These are phyloP conservation scores for Hericium coralloides DNA, from an alignment of 768 basidiomycete genomes.

Conservation along the genomic window DNA sequence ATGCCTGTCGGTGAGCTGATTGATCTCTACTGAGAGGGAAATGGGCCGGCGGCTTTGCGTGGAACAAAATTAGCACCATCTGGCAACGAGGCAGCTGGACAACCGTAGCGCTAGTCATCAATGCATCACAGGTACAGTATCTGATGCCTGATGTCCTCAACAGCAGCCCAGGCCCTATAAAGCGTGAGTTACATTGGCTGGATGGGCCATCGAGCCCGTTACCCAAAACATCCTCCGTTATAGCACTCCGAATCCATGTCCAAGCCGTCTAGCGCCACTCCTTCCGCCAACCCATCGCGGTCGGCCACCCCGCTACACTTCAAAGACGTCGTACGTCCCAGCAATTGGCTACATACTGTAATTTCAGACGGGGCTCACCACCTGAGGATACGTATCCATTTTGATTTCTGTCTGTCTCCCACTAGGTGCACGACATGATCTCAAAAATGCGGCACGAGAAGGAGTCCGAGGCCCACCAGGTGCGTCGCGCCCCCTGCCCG, in stretches of 20 bases:
- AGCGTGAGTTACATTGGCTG: not conserved
- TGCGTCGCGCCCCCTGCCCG: conserved; percentile 18
- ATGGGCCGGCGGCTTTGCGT: too few relatives aligned
- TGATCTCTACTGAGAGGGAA: too few relatives aligned
- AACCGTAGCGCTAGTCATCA: too few relatives aligned
- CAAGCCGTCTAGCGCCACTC: not conserved
- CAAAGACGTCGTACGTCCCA: conserved; percentile 32
- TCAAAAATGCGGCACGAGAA: conserved; percentile 65
- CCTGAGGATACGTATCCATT: conserved; percentile 17
- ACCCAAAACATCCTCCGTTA: not conserved
- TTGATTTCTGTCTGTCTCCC: conserved; percentile 20
- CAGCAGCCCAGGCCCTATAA: not conserved
- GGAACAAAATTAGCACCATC: too few relatives aligned
- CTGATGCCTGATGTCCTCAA: too few relatives aligned
- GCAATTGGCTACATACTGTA: conserved; percentile 9
- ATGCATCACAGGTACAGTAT: too few relatives aligned
- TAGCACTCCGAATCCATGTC: conserved; percentile 14
- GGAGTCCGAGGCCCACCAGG: conserved; percentile 85
- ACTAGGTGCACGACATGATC: conserved; percentile 63
- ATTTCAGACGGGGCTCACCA: not conserved
- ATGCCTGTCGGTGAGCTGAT: too few relatives aligned
- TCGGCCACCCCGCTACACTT: conserved; percentile 21
- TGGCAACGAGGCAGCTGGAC: too few relatives aligned
- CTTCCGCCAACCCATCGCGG: conserved; percentile 10
- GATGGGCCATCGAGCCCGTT: too few relatives aligned